These are phyloP conservation scores for Geotrichum carabidarum DNA, from an alignment of 1,139 yeast genomes.

Conservation along the genomic window DNA sequence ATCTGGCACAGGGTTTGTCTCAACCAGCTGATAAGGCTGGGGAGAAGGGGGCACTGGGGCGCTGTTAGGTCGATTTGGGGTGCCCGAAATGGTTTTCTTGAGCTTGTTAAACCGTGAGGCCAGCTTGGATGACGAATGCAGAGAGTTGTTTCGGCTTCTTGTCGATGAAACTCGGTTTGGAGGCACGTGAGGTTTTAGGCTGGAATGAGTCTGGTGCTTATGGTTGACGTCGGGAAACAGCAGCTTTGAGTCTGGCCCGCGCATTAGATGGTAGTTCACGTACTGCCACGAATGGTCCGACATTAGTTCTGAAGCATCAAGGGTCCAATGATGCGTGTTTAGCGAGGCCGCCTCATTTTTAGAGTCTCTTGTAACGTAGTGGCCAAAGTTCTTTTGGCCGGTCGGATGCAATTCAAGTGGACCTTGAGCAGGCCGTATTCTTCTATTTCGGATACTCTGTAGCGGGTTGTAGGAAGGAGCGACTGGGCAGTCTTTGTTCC, in stretches of 20 bases:
- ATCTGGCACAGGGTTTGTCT: neutral
- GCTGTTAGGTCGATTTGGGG: neutral
- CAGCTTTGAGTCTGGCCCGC: neutral
- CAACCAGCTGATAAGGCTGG: neutral
- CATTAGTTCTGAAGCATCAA: slow-evolving; percentile 30
- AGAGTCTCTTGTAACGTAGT: neutral
- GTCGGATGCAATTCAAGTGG: slow-evolving; percentile 6
- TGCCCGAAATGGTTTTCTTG: neutral
- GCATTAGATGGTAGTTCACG: neutral
- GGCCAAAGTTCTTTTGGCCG: neutral
- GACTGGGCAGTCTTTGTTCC: neutral
- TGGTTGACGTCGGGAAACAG: slow-evolving; percentile 20
- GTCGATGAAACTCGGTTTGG: no score
- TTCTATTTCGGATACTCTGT: slow-evolving; percentile 70
- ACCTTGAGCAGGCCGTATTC: slow-evolving; percentile 41
- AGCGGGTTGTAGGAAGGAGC: slow-evolving; percentile 58
- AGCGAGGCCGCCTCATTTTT: slow-evolving; percentile 14
- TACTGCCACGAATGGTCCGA: slow-evolving; percentile 28
- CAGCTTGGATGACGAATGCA: neutral
- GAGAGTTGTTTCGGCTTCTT: neutral
- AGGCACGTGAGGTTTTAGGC: no score
- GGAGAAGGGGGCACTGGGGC: neutral
- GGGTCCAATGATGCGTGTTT: slow-evolving; percentile 28
- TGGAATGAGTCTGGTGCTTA: neutral
- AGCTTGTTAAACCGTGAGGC: neutral